A percentile compares a stretch with the other conserved stretches of the same genome.
Evolutionary conservation across 306 rosid genomes (phyloP).

Genomic region (Abrus precatorius): DNA sequence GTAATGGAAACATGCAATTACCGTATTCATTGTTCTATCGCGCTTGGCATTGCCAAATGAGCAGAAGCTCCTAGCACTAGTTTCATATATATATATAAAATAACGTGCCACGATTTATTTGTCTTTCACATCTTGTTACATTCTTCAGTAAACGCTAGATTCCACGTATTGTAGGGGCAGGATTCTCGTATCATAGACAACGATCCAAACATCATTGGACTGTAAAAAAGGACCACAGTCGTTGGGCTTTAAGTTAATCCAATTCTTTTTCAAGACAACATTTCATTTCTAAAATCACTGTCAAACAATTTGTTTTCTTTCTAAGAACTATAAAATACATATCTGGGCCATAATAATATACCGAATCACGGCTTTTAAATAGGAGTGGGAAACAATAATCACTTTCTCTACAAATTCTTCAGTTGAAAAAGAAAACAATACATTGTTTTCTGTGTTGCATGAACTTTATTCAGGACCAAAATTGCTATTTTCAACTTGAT

Average conservation of each 20-base stretch:
- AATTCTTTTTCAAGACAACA: neutral
- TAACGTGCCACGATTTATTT: too few species aligned
- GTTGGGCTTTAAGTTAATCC: neutral
- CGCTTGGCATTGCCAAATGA: too few species aligned
- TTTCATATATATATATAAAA: too few species aligned
- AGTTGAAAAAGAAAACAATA: neutral
- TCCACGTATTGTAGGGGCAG: neutral
- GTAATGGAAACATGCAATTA: too few species aligned
- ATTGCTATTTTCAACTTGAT: conserved; percentile 37
- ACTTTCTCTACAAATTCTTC: conserved; percentile 40
- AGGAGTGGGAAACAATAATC: conserved; percentile 43
- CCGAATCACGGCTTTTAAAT: conserved; percentile 29
- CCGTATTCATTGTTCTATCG: too few species aligned
- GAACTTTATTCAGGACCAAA: conserved; percentile 51
- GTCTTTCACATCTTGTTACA: too few species aligned
- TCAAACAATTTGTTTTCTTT: neutral
- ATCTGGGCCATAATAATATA: neutral
- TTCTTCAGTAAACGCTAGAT: neutral
- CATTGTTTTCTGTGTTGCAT: conserved; percentile 40
- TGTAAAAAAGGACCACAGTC: neutral
- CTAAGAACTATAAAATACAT: neutral
- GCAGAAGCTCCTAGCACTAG: too few species aligned
- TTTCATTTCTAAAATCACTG: neutral
- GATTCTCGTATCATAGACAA: neutral
- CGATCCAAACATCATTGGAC: neutral